Base-by-base conservation (phyloP, 192 early-diverging fungal species). In the Allomyces macrogynus region DNA sequence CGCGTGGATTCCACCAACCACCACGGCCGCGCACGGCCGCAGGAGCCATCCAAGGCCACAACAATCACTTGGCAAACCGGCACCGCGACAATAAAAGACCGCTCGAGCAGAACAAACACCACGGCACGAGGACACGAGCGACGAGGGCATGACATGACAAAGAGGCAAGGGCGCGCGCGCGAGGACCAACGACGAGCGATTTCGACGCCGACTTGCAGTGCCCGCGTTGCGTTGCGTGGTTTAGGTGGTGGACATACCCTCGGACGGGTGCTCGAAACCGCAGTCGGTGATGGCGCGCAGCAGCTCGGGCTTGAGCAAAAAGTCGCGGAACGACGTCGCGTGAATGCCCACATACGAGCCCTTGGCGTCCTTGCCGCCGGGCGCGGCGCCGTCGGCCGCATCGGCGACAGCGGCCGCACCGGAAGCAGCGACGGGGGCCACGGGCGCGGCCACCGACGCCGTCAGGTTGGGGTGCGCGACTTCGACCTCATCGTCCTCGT, bases 251-350 rank as follows among this genome's bases (percentile, higher is more conserved):
- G 49, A 43, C 63, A 49, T 73, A 87, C 85, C 88, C 82, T 98
- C 92, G 64, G 89, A 92, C 57, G 95, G 95, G 79, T 98, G 95
- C 80, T 98, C 95, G 70, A 98, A 98, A 79, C 95, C 95, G 68
- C 93, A 98, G 76, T 98, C 95, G 24, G 88, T 90, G 68, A 96
- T 98, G 65, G 92, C 89, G 62, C 92, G 85, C 61, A 92, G 70
- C 42, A 98, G 78, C 74, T 98, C 95, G 7, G 95, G 93, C 84
- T 93, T 93, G 73, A 98, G 82, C 67, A 98, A 73, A 70, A 98
- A 96, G 73, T 98, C 95, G 73, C 90, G 80, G 87, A 98, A 98
- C 70, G 93, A 92, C 44, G 95, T 98, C 22, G 95, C 89, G 78
- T 98, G 95, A 66, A 98, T 88, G 76, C 93, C 91, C 63, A 95